A percentile compares a stretch with the other conserved stretches of the same genome.
Conservation (phyloP, 306 rosid genomes). For the Medicago arabica region DNA sequence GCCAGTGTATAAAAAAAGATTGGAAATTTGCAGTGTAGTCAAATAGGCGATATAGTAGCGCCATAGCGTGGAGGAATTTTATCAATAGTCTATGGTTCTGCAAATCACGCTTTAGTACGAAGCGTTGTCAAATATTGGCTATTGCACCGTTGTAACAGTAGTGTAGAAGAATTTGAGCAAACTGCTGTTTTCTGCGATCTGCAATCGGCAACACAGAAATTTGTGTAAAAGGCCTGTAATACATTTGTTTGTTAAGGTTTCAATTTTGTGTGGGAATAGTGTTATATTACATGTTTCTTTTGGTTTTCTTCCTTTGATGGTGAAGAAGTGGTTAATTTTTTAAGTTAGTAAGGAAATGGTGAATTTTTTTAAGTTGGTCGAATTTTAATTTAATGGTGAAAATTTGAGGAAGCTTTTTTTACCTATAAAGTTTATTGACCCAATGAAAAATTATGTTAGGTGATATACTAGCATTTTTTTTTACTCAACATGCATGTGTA, state of each 20-base stretch:
- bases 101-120: too few species aligned
- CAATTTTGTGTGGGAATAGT: background rate
- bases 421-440: background rate
- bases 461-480: conserved; percentile 32
- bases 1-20: too few species aligned
- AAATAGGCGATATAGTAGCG: too few species aligned
- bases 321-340: conserved; percentile 5
- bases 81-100: too few species aligned
- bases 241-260: background rate
- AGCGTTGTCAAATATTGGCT: too few species aligned
- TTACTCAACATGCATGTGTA: conserved; percentile 19
- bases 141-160: too few species aligned
- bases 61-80: too few species aligned
- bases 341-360: conserved; percentile 21
- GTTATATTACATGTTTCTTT: background rate
- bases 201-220: background rate
- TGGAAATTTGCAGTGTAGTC: too few species aligned
- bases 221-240: background rate
- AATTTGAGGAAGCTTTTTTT: background rate
- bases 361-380: conserved; percentile 21
- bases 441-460: conserved; percentile 11
- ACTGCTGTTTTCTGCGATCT: too few species aligned
- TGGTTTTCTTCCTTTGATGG: conserved; percentile 2
- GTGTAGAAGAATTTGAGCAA: too few species aligned
- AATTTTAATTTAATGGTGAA: conserved; percentile 11